Conservation (phyloP, 257 asterid genomes). For the Agastache rugosa region DNA sequence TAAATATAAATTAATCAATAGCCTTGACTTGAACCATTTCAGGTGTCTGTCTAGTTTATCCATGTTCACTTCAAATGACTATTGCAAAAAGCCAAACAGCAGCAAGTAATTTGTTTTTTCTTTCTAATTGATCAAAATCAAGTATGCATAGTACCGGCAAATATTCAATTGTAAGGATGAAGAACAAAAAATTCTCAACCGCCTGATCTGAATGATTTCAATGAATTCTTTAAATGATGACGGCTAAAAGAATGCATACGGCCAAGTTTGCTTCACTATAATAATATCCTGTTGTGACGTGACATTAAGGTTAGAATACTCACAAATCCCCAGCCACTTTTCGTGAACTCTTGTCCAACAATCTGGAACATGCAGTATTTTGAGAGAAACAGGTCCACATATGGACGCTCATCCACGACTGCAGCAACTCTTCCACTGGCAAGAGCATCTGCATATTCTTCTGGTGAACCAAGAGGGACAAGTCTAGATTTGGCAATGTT, state of each 20-base stretch:
- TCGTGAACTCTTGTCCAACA: slow-evolving; percentile 78
- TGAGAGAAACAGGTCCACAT: slow-evolving; percentile 68
- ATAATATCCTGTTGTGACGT: background rate
- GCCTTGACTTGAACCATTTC: background rate
- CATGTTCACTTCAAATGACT: background rate
- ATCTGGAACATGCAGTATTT: slow-evolving; percentile 60
- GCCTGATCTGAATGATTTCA: background rate
- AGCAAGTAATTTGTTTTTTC: background rate
- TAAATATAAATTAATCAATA: background rate
- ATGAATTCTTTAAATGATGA: background rate
- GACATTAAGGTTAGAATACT: slow-evolving; percentile 42
- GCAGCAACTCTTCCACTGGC: slow-evolving; percentile 60
- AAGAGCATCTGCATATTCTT: slow-evolving; percentile 73
- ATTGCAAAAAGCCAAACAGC: background rate
- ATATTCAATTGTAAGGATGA: background rate
- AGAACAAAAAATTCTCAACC: background rate
- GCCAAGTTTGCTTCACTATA: background rate
- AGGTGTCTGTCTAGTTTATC: background rate
- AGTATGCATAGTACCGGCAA: background rate
- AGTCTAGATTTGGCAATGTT: slow-evolving; percentile 73
- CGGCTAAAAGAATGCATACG: background rate
- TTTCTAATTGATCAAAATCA: background rate
- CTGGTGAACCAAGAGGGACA: slow-evolving; percentile 71
- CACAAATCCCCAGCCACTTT: slow-evolving; percentile 86
- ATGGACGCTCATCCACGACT: slow-evolving; percentile 79